phyloP scores from a whole-genome alignment of 495 filamentous ascomycete species.

The Lasiosphaeria ovina region DNA sequence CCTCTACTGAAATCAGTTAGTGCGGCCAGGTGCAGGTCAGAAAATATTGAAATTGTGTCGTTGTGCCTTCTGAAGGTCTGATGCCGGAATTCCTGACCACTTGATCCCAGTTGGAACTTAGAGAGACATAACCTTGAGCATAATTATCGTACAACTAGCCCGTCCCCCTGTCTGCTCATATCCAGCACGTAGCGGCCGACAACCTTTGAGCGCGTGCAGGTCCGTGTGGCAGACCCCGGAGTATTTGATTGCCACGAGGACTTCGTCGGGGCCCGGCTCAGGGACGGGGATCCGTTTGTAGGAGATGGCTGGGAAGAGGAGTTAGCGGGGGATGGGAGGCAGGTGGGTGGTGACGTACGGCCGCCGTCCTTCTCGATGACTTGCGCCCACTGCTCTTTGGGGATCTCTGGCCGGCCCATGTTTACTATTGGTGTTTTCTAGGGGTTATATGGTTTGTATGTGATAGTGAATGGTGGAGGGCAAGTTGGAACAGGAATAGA shows the following conservation, averaged over 20 bases:
- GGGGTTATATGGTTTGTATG: too few species aligned
- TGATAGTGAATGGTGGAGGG: too few species aligned
- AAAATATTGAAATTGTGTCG: too few species aligned
- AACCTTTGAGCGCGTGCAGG: constrained; percentile 79
- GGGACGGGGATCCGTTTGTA: constrained; percentile 79
- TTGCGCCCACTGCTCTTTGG: constrained; percentile 77
- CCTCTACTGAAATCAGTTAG: too few species aligned
- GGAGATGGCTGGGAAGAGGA: constrained; percentile 38
- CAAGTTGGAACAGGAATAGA: too few species aligned
- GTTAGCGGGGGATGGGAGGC: background rate
- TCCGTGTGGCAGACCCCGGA: constrained; percentile 91
- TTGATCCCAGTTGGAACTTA: too few species aligned
- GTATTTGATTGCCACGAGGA: constrained; percentile 84
- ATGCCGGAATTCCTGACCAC: too few species aligned
- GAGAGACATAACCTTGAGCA: too few species aligned
- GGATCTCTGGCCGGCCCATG: constrained; percentile 39
- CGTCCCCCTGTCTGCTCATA: constrained; percentile 25
- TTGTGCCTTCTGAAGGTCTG: too few species aligned
- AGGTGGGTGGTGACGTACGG: constrained; percentile 37
- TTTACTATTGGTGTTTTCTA: too few species aligned
- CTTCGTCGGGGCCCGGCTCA: constrained; percentile 74
- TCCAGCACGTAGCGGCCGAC: constrained; percentile 85
- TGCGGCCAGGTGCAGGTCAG: too few species aligned
- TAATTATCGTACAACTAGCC: background rate
- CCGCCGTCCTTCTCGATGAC: constrained; percentile 71